A percentile compares a stretch with the other conserved stretches of the same genome.
Evolutionary conservation across 441 rosid genomes (phyloP).

Genomic region (Brassica hybrid): DNA sequence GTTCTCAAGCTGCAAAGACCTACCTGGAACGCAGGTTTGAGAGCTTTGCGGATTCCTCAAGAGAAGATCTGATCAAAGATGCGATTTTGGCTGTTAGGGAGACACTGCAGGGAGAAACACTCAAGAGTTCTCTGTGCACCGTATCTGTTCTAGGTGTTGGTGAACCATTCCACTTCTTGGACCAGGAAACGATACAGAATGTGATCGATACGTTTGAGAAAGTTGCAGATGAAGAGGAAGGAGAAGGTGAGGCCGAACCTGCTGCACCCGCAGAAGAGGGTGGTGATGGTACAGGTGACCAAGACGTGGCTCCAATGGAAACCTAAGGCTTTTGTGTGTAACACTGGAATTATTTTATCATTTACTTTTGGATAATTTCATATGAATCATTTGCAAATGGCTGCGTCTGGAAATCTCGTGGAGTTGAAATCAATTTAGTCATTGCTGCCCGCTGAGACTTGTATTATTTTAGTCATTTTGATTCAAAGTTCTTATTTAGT

Average conservation of each 20-base stretch:
- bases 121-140: conserved; percentile 83
- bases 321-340: conserved; percentile 51
- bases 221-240: conserved; percentile 60
- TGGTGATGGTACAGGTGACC: conserved; percentile 44
- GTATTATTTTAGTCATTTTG: background rate
- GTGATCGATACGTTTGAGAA: conserved; percentile 81
- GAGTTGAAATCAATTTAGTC: too few relatives aligned
- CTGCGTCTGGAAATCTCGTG: background rate
- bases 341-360: conserved; percentile 1
- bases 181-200: conserved; percentile 72
- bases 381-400: conserved; percentile 21
- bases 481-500: too few relatives aligned
- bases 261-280: conserved; percentile 47
- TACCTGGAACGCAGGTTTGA: conserved; percentile 89
- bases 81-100: conserved; percentile 91
- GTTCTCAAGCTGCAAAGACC: conserved; percentile 98
- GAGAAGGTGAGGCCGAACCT: conserved; percentile 44
- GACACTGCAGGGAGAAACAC: conserved; percentile 89
- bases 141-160: conserved; percentile 76
- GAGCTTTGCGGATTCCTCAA: conserved; percentile 68
- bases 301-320: conserved; percentile 84
- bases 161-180: conserved; percentile 75
- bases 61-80: conserved; percentile 86
- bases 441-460: background rate
- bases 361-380: conserved; percentile 24